Evolutionary conservation across 345 rosid genomes (phyloP).

Genomic region (Brassica incana): DNA sequence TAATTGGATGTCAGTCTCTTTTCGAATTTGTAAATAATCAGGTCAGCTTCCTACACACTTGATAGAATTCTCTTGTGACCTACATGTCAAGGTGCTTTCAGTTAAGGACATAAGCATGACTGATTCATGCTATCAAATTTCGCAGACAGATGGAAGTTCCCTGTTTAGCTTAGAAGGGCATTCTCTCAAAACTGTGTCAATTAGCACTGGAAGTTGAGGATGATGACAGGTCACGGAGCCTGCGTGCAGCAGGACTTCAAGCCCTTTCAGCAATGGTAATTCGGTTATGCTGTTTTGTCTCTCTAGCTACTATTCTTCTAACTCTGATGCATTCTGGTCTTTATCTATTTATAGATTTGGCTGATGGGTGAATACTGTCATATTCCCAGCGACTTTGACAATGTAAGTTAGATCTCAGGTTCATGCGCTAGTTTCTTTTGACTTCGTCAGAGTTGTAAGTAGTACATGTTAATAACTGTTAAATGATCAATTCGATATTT

Average conservation of each 20-base stretch:
- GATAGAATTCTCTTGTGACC: conserved; percentile 5
- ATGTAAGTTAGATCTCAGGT: conserved; percentile 36
- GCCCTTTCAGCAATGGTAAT: conserved; percentile 92
- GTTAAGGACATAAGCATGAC: conserved; percentile 6
- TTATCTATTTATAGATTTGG: conserved; percentile 49
- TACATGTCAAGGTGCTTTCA: conserved; percentile 6
- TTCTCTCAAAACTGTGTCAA: conserved; percentile 81
- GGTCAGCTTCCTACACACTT: conserved; percentile 46
- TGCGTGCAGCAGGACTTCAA: conserved; percentile 77
- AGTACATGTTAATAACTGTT: conserved; percentile 6
- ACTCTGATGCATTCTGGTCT: conserved; percentile 35
- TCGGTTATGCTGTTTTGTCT: conserved; percentile 6
- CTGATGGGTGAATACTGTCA: conserved; percentile 66
- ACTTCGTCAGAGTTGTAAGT: conserved; percentile 9
- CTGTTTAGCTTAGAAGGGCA: conserved; percentile 87
- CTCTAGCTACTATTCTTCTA: conserved; percentile 3
- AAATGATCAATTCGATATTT: conserved; percentile 1
- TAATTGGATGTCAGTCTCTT: conserved; percentile 81
- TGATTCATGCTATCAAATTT: conserved; percentile 33
- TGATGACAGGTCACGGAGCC: conserved; percentile 56
- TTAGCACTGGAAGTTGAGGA: conserved; percentile 80
- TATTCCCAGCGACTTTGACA: conserved; percentile 42
- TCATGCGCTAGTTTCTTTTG: neutral
- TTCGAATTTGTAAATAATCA: conserved; percentile 91
- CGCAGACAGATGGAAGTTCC: conserved; percentile 84